phyloP scores from a whole-genome alignment of 2,329 filamentous ascomycete species.

The Phialophora macrospora region DNA sequence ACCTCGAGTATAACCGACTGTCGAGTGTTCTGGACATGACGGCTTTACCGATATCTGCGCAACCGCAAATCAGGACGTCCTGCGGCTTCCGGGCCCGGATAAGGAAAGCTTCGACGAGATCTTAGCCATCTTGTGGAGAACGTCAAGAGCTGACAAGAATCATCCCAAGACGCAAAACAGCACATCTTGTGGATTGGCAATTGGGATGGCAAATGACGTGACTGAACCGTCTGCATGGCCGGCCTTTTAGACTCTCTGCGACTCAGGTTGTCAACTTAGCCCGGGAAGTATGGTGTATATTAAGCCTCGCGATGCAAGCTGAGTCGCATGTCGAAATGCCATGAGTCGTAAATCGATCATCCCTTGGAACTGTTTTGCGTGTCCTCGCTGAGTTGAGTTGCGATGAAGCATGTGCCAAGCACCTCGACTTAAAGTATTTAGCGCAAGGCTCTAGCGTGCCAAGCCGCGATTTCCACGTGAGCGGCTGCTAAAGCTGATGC shows the following conservation, averaged over 20 bases:
- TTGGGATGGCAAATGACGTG: slow-evolving; percentile 24
- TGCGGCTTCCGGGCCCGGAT: background rate
- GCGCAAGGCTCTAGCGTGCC: background rate
- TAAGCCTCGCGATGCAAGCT: background rate
- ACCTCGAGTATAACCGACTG: background rate
- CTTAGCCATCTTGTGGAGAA: background rate
- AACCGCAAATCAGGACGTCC: slow-evolving; percentile 1
- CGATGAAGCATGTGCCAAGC: background rate
- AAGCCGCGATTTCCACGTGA: background rate
- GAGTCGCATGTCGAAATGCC: background rate
- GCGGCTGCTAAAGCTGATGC: background rate
- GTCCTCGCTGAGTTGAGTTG: background rate
- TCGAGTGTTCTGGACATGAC: background rate
- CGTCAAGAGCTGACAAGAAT: background rate
- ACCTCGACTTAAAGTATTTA: background rate
- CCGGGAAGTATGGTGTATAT: background rate
- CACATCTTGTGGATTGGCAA: slow-evolving; percentile 15
- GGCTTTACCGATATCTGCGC: background rate
- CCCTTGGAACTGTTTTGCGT: background rate
- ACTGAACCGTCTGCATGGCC: background rate
- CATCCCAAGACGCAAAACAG: background rate
- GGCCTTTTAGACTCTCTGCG: slow-evolving; percentile 1
- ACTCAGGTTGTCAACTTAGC: background rate
- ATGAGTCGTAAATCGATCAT: background rate
- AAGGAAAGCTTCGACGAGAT: slow-evolving; percentile 6